phyloP scores from a whole-genome alignment of 148 eudicot genomes.

The Cornus suecica region DNA sequence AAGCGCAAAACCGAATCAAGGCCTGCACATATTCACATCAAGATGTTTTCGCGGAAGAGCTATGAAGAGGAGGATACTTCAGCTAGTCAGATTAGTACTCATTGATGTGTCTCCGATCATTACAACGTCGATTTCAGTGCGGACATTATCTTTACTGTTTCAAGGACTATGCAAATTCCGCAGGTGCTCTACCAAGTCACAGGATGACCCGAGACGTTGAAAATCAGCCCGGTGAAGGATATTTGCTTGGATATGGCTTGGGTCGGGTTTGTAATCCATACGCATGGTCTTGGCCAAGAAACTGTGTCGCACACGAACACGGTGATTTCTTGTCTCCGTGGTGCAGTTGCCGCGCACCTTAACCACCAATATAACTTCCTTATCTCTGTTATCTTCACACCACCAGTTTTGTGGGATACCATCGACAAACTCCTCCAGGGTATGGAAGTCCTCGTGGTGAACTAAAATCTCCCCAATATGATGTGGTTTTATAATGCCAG shows the following conservation, averaged over 20 bases:
- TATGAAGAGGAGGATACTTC: not conserved
- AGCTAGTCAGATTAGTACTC: not conserved
- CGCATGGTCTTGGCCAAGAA: constrained; percentile 40
- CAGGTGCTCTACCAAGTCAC: constrained; percentile 65
- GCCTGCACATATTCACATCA: not conserved
- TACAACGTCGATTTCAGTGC: not conserved
- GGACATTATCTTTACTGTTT: constrained; percentile 9
- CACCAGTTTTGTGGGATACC: constrained; percentile 78
- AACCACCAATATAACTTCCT: constrained; percentile 65
- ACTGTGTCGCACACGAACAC: constrained; percentile 80
- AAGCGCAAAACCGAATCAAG: not conserved
- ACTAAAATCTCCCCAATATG: constrained; percentile 68
- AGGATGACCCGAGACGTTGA: constrained; percentile 44
- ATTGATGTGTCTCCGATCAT: not conserved
- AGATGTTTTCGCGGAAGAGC: not conserved
- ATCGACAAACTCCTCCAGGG: constrained; percentile 74
- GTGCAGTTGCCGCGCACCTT: constrained; percentile 64
- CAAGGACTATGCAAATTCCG: constrained; percentile 59
- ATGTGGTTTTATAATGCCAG: constrained; percentile 71
- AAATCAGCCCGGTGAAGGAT: constrained; percentile 60
- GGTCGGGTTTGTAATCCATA: constrained; percentile 19
- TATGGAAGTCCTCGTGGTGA: constrained; percentile 67
- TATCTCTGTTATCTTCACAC: constrained; percentile 94
- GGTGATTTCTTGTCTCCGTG: constrained; percentile 47
- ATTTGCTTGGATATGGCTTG: constrained; percentile 26